Base-by-base conservation (phyloP, 495 filamentous ascomycete species). In the Achaetomiella virescens region DNA sequence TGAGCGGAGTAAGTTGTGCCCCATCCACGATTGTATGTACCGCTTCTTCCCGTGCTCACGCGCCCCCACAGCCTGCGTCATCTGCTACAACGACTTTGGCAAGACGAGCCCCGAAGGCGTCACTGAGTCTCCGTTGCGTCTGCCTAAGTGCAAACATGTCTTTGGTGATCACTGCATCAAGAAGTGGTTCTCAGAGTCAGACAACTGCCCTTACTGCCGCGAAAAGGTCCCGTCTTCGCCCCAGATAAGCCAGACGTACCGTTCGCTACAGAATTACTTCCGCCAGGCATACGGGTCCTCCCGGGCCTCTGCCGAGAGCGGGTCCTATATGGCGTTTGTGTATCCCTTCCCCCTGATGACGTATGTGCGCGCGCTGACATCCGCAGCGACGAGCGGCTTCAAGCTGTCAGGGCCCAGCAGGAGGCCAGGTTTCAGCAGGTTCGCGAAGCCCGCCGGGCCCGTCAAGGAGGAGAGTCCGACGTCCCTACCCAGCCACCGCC, bases 121-220 rank as follows among this genome's bases (percentile, higher is more conserved):
- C 6, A 69, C 68, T 40, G 79, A 82, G 49, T 64, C 62, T 1
- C 77, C 79, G 11, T 62, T 81, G 15, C 77, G 75, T 6, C 65
- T 82, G 25, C 78, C 79, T 12, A 76, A 73, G 51, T 82, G 79
- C 69, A 79, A 80, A 61, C 80, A 83, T 57, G 61, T 83, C 8
- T 83, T 83, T 57, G 80, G 80, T 18, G 75, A 81, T 46, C 72
- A 76, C 46, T 83, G 80, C 65, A 81, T 83, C 60, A 81, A 79
- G 62, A 81, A 79, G 58, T 83, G 80, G 80, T 76, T 82, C 47
- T 68, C 80, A 42, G 80, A 83, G 48, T 76, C 78, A 1, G 77
- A 80, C 56, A 82, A 71, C 52, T 83, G 80, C 59, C 80, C 80
- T 0, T 80, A 81, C 58, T 83, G 80, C 52, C 72, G 80, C 14